A percentile compares a stretch with the other conserved stretches of the same genome.
These are phyloP conservation scores for Pyricularia sp. DNA, from an alignment of 2,329 filamentous ascomycete genomes.

Conservation along the genomic window DNA sequence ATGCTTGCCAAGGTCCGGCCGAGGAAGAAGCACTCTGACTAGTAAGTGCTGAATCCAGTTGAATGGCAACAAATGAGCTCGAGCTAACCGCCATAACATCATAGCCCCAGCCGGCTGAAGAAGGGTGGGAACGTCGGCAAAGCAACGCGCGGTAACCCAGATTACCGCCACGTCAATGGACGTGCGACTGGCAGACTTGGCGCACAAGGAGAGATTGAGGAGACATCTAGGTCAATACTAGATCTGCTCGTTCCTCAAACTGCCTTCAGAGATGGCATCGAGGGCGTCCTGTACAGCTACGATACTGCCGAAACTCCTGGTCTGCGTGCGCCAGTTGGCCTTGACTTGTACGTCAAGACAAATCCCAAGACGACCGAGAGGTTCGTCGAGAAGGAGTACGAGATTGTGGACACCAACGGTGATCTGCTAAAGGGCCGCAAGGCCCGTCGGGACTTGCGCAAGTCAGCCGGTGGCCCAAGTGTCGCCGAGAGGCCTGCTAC, in stretches of 20 bases:
- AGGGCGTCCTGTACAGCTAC: slow-evolving; percentile 25
- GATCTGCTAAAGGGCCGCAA: slow-evolving; percentile 29
- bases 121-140: slow-evolving; percentile 24
- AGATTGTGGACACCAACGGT: slow-evolving; percentile 31
- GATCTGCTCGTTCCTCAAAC: slow-evolving; percentile 15
- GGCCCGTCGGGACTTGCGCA: slow-evolving; percentile 27
- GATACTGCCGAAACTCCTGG: slow-evolving; percentile 24
- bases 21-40: slow-evolving; percentile 14
- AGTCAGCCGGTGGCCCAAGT: slow-evolving; percentile 7
- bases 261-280: background rate
- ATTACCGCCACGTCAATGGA: slow-evolving; percentile 1
- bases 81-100: background rate
- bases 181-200: slow-evolving; percentile 14
- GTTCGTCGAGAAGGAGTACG: slow-evolving; percentile 34
- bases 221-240: slow-evolving; percentile 20
- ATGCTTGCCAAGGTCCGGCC: slow-evolving; percentile 23
- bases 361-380: slow-evolving; percentile 27
- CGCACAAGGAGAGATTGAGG: slow-evolving; percentile 21
- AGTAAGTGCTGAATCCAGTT: slow-evolving; percentile 17
- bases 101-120: slow-evolving; percentile 1
- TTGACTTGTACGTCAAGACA: slow-evolving; percentile 22
- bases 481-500: background rate
- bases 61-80: background rate
- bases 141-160: slow-evolving; percentile 13
- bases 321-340: slow-evolving; percentile 18